Evolutionary conservation across 2,329 filamentous ascomycete genomes (phyloP).

Genomic region (Bipolaris zeicola): DNA sequence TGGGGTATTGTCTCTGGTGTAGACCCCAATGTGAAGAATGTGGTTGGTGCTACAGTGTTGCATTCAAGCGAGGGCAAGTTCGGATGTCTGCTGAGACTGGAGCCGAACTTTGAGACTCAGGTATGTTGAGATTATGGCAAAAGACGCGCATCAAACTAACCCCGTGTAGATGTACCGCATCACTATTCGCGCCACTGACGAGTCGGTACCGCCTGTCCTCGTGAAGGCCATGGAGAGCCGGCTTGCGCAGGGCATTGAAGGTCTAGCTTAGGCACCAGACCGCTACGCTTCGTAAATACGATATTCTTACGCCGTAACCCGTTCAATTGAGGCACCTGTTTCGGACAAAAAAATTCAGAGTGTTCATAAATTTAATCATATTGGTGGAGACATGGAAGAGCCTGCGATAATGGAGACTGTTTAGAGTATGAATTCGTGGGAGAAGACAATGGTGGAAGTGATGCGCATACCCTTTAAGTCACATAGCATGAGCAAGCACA

Average conservation of each 20-base stretch:
- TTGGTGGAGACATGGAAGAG: not conserved
- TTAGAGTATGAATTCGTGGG: not conserved
- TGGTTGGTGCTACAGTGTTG: slow-evolving; percentile 87
- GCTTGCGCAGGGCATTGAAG: slow-evolving; percentile 62
- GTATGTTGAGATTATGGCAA: slow-evolving; percentile 60
- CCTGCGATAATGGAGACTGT: not conserved
- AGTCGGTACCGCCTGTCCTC: slow-evolving; percentile 78
- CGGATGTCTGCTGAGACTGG: slow-evolving; percentile 88
- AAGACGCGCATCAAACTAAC: slow-evolving; percentile 19
- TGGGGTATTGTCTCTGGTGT: slow-evolving; percentile 87
- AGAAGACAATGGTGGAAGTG: slow-evolving; percentile 8
- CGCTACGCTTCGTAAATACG: not conserved
- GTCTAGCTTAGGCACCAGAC: slow-evolving; percentile 25
- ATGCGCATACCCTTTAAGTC: slow-evolving; percentile 14
- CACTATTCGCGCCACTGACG: slow-evolving; percentile 92
- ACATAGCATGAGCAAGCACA: slow-evolving; percentile 14
- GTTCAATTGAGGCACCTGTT: not conserved
- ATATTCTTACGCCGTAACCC: slow-evolving; percentile 4
- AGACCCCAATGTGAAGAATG: slow-evolving; percentile 90
- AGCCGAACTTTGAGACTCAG: slow-evolving; percentile 91
- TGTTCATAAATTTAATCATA: slow-evolving; percentile 14
- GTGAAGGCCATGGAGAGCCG: slow-evolving; percentile 87
- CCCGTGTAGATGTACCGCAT: slow-evolving; percentile 85
- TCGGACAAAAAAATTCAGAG: not conserved
- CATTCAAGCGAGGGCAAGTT: slow-evolving; percentile 88